Evolutionary conservation across 768 basidiomycete species (phyloP).

Genomic region (Lanmaoa pseudosensibilis): DNA sequence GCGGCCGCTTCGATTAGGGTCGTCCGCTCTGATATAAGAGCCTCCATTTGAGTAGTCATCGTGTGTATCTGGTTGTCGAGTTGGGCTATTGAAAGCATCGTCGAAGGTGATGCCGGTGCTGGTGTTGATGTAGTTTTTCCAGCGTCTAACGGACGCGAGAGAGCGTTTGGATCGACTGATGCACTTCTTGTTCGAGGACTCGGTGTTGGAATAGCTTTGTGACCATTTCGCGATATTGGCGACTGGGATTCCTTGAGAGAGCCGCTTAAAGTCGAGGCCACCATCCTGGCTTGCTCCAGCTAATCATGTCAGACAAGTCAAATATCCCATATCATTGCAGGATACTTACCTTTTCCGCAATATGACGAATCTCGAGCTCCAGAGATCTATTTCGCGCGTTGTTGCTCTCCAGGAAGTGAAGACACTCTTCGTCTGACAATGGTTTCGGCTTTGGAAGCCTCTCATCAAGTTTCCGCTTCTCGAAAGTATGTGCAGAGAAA

Average conservation of each 20-base stretch:
- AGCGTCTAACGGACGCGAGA: slow-evolving; percentile 5
- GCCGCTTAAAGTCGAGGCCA: background rate
- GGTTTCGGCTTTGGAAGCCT: slow-evolving; percentile 16
- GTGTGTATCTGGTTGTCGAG: slow-evolving; percentile 39
- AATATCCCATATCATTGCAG: background rate
- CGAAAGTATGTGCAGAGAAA: background rate
- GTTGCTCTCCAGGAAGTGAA: slow-evolving; percentile 40
- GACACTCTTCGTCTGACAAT: slow-evolving; percentile 40
- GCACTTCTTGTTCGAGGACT: slow-evolving; percentile 22
- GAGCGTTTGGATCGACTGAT: slow-evolving; percentile 19
- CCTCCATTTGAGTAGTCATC: slow-evolving; percentile 37
- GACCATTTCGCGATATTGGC: background rate
- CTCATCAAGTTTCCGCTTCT: background rate
- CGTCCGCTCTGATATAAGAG: slow-evolving; percentile 39
- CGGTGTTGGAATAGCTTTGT: background rate
- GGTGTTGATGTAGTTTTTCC: background rate
- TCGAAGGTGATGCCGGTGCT: slow-evolving; percentile 4
- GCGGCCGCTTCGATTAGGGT: slow-evolving; percentile 26
- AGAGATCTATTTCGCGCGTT: slow-evolving; percentile 42
- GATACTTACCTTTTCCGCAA: slow-evolving; percentile 36
- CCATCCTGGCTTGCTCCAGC: slow-evolving; percentile 24
- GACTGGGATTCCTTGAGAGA: background rate
- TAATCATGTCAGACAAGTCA: slow-evolving; percentile 2
- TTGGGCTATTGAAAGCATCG: slow-evolving; percentile 24
- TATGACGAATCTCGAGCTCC: slow-evolving; percentile 44